Percentiles rank a stretch among this genome's conserved stretches.
These are phyloP conservation scores for Cercophora sp. DNA, from an alignment of 495 filamentous ascomycete genomes.

Conservation along the genomic window DNA sequence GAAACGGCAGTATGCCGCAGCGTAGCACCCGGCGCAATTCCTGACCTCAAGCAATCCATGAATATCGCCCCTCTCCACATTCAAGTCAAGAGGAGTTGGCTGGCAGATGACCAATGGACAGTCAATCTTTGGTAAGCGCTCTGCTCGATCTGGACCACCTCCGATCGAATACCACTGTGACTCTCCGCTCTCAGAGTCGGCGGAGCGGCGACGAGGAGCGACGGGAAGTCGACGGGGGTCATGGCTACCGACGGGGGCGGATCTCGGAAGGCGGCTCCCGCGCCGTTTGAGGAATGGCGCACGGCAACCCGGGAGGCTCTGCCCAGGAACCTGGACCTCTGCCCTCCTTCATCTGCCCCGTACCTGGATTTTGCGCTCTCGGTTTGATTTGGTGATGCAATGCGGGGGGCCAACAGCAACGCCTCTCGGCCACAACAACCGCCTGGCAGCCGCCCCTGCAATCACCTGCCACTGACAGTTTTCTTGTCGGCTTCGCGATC, in stretches of 20 bases:
- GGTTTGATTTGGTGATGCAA: background rate
- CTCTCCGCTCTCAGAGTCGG: conserved; percentile 7
- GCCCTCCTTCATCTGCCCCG: background rate
- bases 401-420: background rate
- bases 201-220: background rate
- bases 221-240: no score
- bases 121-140: background rate
- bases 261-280: conserved; percentile 21
- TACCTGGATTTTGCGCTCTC: background rate
- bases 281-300: conserved; percentile 24
- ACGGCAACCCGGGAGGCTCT: conserved; percentile 30
- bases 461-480: no score
- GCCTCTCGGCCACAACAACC: no score
- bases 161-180: background rate
- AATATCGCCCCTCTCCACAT: no score
- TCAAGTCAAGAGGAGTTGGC: background rate
- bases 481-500: no score
- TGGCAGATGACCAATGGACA: background rate
- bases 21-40: no score
- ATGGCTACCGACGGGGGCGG: conserved; percentile 19
- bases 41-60: no score
- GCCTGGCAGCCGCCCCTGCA: no score
- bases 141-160: no score
- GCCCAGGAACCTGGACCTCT: conserved; percentile 21
- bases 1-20: no score